Evolutionary conservation across 2,329 filamentous ascomycete species (phyloP), one percentile per base, ranked within the genome.

Genomic region (Nakataea oryzae): DNA sequence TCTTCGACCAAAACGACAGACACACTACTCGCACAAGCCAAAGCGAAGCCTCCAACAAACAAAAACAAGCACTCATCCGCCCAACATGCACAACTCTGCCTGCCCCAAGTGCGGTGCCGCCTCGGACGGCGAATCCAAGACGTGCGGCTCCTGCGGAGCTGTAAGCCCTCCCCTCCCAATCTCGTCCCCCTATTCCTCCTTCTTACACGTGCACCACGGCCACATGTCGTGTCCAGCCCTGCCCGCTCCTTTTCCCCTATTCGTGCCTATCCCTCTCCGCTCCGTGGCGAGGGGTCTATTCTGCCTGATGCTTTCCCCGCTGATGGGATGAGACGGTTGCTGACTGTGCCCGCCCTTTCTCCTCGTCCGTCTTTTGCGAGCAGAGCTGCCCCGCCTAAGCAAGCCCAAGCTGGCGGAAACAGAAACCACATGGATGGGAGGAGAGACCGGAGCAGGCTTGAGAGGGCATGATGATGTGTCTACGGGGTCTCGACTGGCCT

Each of bases 51-150:
- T 9, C n/a, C n/a, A 4, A 55, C 57, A 58, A 63, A 56, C 28
- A 55, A 65, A 60, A 63, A 50, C 50, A n/a, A n/a, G 13, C 14
- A 17, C 12, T 3, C 11, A 55, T n/a, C 58, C 63, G 47, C 32
- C 56, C 63, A 74, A 66, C 61, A 79, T 79, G 76, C 75, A 78
- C 70, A 71, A 69, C 71, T 67, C 70, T 63, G 66, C 70, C 68
- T 86, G 83, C 78, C 83, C 83, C 75, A 84, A 81, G 76, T 86
- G 83, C 77, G 78, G 77, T 68, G 74, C 76, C 68, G 64, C 74
- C 69, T 77, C 79, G 67, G 69, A 72, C 58, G 75, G 75, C 67
- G 67, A 69, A 55, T 67, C 68, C 74, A 86, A 86, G 81, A 78
- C 76, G 64, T 86, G 83, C 76, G 68, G 69, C 63, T 75, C 77